A percentile compares a stretch with the other conserved stretches of the same genome.
Evolutionary conservation across 805 yeast species (phyloP).

Genomic region (Myxozyma kluyveri): DNA sequence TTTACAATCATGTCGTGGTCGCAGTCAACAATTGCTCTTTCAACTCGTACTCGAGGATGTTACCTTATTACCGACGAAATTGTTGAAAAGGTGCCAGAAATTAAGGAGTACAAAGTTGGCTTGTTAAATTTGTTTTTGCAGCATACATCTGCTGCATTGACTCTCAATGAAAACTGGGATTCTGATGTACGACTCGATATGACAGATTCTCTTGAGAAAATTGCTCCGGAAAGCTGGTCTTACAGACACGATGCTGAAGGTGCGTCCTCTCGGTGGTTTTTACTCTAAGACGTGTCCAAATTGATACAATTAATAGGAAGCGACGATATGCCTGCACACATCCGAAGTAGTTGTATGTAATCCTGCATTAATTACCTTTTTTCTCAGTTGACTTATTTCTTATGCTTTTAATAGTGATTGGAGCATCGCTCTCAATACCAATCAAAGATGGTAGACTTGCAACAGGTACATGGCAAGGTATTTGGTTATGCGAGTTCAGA

Average conservation of each 20-base stretch:
- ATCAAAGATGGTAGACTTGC: constrained; percentile 65
- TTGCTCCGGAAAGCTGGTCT: constrained; percentile 62
- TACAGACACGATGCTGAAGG: constrained; percentile 74
- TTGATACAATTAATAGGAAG: constrained; percentile 36
- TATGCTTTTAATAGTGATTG: constrained; percentile 43
- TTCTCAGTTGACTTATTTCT: neutral
- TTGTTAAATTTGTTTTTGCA: constrained; percentile 64
- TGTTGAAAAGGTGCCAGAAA: constrained; percentile 53
- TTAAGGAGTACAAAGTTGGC: constrained; percentile 61
- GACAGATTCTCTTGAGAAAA: constrained; percentile 57
- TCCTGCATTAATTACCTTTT: neutral
- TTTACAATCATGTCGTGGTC: constrained; percentile 31
- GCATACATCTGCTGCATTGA: constrained; percentile 76
- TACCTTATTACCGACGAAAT: constrained; percentile 72
- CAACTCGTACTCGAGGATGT: constrained; percentile 60
- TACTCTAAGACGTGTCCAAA: neutral
- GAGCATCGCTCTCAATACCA: constrained; percentile 65
- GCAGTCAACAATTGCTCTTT: constrained; percentile 21
- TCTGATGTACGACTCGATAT: constrained; percentile 72
- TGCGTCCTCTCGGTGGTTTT: too few species aligned
- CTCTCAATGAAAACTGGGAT: constrained; percentile 77
- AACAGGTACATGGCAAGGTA: constrained; percentile 84
- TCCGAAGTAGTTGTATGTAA: constrained; percentile 50
- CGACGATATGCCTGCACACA: constrained; percentile 85
- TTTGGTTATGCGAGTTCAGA: constrained; percentile 74